Evolutionary conservation across 2,329 filamentous ascomycete species (phyloP), one percentile per base, ranked within the genome.

Genomic region (Penicillium thymicola): DNA sequence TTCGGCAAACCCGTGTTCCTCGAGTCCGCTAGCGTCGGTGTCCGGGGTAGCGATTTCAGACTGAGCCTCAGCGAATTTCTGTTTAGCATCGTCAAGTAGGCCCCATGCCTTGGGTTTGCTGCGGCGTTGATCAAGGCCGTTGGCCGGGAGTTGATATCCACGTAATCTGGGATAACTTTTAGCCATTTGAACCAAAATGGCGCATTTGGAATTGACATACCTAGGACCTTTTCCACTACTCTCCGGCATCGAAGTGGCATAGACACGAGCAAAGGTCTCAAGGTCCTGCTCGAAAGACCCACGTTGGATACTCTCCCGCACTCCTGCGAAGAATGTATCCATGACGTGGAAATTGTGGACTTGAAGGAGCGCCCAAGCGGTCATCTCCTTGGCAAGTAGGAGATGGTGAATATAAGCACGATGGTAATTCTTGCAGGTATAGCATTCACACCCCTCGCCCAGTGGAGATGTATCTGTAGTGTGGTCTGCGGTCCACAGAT

Each of bases 291-390:
- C 81, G 60, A 82, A 87, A 18, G 76, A 83, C 7, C 76, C 80
- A 0, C 72, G 72, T 34, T 73, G 71, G 16, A 97, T 87, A 54
- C 85, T 85, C 2, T 74, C 70, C 21, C 93, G 85, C 7, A 96
- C 79, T 0, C 80, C 82, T 0, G 78, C 73, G 72, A 97, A 96
- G 77, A 97, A 96, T 0, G 76, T 67, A 44, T 84, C 81, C 51
- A 96, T 74, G 8, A 89, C 76, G 59, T 86, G 81, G 71, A 95
- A 87, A 71, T 99, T 99, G 76, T 99, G 94, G 4, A 96, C 82
- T 72, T 97, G 93, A 8, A 99, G 80, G 8, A 99, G 81, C 0
- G 88, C 89, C 94, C 94, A 99, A 25, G 89, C 93, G 5, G 97
- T 85, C 94, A 99, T 97, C 75, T 99, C 94, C 69, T 92, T 95